Conservation (phyloP, 352 stramenopile species). For the Aphanomyces astaci region DNA sequence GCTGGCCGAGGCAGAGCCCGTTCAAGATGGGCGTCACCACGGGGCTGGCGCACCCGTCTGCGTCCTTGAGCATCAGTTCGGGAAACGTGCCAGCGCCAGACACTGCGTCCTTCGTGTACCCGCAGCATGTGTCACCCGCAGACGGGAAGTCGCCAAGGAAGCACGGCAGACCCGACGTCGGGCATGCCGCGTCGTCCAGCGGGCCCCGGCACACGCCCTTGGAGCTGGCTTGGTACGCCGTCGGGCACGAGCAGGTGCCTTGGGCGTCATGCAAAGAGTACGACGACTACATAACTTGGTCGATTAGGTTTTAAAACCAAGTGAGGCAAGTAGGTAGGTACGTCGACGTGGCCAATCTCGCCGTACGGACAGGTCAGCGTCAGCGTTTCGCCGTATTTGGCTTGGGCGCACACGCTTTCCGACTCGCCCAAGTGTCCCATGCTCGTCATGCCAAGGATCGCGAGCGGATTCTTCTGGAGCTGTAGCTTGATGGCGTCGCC, state of each 20-base stretch:
- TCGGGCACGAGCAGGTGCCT: conserved; percentile 54
- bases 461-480: conserved; percentile 54
- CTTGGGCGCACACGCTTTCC: conserved; percentile 61
- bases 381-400: conserved; percentile 36
- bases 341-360: conserved; percentile 66
- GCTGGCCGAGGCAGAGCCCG: conserved; percentile 59
- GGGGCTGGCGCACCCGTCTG: conserved; percentile 33
- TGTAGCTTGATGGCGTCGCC: conserved; percentile 51
- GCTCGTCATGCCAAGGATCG: conserved; percentile 65
- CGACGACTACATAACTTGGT: conserved; percentile 46
- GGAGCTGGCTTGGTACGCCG: conserved; percentile 47
- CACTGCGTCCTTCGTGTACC: conserved; percentile 27
- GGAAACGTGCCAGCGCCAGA: conserved; percentile 36
- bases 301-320: too few relatives aligned
- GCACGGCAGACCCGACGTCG: conserved; percentile 39
- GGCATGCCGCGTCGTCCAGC: conserved; percentile 36
- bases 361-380: conserved; percentile 56
- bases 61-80: conserved; percentile 46
- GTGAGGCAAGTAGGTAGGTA: too few relatives aligned
- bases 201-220: conserved; percentile 41
- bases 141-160: conserved; percentile 61
- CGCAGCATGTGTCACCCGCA: conserved; percentile 55
- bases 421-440: conserved; percentile 69
- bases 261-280: conserved; percentile 60
- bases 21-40: conserved; percentile 57